A percentile compares a stretch with the other conserved stretches of the same genome.
These are phyloP conservation scores for Ascochyta koolunga DNA, from an alignment of 2,329 filamentous ascomycete species.

Conservation along the genomic window DNA sequence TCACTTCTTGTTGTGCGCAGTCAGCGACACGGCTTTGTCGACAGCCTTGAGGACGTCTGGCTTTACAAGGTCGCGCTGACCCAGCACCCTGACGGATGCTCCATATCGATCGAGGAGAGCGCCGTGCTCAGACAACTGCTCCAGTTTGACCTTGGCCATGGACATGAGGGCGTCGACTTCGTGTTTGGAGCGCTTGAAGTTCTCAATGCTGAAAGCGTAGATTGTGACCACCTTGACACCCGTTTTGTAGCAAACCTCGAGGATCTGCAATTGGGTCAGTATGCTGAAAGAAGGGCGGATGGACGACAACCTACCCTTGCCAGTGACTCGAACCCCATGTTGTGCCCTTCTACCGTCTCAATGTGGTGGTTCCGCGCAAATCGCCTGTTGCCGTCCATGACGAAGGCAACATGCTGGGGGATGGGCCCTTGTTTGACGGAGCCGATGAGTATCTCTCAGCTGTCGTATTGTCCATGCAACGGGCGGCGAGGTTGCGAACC, in stretches of 20 bases:
- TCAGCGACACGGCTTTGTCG: slow-evolving; percentile 83
- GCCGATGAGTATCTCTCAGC: slow-evolving; percentile 84
- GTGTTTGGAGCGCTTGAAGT: slow-evolving; percentile 95
- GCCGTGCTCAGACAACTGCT: slow-evolving; percentile 89
- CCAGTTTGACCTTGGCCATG: slow-evolving; percentile 93
- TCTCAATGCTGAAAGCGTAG: slow-evolving; percentile 98
- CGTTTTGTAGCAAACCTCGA: slow-evolving; percentile 97
- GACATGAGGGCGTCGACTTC: slow-evolving; percentile 98
- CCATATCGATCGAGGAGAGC: slow-evolving; percentile 93
- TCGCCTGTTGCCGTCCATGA: slow-evolving; percentile 97
- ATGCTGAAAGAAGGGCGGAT: neutral
- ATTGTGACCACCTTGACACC: slow-evolving; percentile 97
- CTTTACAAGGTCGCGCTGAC: slow-evolving; percentile 81
- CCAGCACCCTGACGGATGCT: slow-evolving; percentile 82
- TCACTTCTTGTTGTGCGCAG: slow-evolving; percentile 82
- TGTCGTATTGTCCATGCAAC: slow-evolving; percentile 85
- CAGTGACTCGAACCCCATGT: slow-evolving; percentile 92
- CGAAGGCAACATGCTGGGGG: slow-evolving; percentile 95
- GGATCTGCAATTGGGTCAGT: slow-evolving; percentile 60
- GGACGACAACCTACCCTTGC: slow-evolving; percentile 68
- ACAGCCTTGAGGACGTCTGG: slow-evolving; percentile 88
- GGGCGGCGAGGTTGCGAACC: slow-evolving; percentile 86
- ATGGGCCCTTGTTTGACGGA: slow-evolving; percentile 89
- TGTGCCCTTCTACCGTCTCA: slow-evolving; percentile 95
- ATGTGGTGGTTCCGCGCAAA: slow-evolving; percentile 91